These are phyloP conservation scores for Capronia americana DNA, from an alignment of 2,329 filamentous ascomycete species.

Conservation along the genomic window DNA sequence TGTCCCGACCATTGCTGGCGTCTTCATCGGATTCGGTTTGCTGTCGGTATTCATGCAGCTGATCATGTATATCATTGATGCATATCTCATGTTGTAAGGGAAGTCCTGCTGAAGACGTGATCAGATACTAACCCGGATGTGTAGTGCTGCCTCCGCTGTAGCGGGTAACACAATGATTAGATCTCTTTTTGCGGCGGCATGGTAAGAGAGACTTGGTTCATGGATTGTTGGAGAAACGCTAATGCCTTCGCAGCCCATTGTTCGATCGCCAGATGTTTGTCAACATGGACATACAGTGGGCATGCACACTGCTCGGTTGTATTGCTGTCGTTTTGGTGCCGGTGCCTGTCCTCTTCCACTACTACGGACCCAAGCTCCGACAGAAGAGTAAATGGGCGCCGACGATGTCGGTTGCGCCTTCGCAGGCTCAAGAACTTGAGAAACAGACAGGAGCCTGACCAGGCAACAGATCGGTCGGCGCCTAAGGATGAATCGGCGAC, in stretches of 20 bases:
- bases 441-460: too few species aligned
- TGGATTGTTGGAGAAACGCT: not conserved
- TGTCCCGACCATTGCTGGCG: constrained; percentile 53
- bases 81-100: constrained; percentile 53
- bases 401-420: constrained; percentile 1
- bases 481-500: too few species aligned
- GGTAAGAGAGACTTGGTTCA: constrained; percentile 39
- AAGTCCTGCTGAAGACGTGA: constrained; percentile 48
- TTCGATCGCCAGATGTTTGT: constrained; percentile 55
- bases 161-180: constrained; percentile 55
- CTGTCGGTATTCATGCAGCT: constrained; percentile 50
- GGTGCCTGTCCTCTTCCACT: constrained; percentile 53
- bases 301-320: constrained; percentile 53
- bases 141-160: constrained; percentile 48
- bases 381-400: constrained; percentile 57
- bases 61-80: constrained; percentile 52
- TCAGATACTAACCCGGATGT: constrained; percentile 48
- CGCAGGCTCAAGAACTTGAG: constrained; percentile 35
- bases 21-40: constrained; percentile 50
- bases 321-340: constrained; percentile 52
- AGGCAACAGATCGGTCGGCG: too few species aligned
- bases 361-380: constrained; percentile 49
- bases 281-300: constrained; percentile 56
- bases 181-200: constrained; percentile 53
- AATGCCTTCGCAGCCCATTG: constrained; percentile 46